Evolutionary conservation across 2,329 filamentous ascomycete genomes (phyloP).

Genomic region (Trichoderma oligosporum): DNA sequence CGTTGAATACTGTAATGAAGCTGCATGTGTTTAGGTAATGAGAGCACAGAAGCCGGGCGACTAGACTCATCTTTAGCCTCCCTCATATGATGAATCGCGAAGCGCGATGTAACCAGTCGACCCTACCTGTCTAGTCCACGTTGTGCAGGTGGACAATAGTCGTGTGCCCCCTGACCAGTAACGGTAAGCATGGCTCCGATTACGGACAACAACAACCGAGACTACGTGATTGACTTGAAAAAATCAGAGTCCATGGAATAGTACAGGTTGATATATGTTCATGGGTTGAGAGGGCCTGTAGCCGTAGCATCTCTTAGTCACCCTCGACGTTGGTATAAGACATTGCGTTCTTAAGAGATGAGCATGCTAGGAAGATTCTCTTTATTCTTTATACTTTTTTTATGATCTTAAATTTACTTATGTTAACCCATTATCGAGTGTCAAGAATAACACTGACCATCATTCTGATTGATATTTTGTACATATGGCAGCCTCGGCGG

Average conservation of each 20-base stretch:
- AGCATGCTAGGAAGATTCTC: background rate
- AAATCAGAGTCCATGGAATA: background rate
- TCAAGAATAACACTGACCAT: background rate
- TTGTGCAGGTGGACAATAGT: no score
- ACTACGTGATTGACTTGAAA: background rate
- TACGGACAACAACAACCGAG: slow-evolving; percentile 1
- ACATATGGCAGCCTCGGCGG: no score
- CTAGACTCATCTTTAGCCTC: background rate
- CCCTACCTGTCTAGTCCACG: no score
- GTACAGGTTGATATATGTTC: background rate
- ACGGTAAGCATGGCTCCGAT: slow-evolving; percentile 4
- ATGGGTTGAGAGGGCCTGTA: background rate
- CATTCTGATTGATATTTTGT: no score
- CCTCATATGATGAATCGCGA: background rate
- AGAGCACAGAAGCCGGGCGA: background rate
- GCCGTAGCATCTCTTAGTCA: background rate
- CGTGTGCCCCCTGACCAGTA: background rate
- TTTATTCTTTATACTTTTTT: no score
- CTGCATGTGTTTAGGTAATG: background rate
- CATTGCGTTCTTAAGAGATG: background rate
- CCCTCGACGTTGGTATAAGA: background rate
- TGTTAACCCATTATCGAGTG: background rate
- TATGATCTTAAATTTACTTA: no score
- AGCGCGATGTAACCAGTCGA: no score
- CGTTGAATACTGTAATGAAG: background rate